Base-by-base conservation (phyloP, 805 yeast genomes). In the Candida dajiaensis region DNA sequence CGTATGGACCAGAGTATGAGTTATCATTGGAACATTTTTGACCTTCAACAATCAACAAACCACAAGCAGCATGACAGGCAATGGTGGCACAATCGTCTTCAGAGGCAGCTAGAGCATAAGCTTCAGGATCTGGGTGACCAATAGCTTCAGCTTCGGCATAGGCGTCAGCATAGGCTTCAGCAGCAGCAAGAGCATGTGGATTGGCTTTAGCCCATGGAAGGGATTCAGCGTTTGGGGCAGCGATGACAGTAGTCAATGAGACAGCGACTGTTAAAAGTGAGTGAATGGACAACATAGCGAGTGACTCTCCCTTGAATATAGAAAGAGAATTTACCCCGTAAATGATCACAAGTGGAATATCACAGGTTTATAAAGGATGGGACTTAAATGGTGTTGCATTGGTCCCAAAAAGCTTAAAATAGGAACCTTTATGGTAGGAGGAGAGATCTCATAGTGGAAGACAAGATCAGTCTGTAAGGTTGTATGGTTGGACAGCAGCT, bases 1-100 rank as follows among this genome's bases (percentile, higher is more conserved):
- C 43, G 29, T 40, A 53, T 28, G 55, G 55, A 36, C 52, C 54
- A 13, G 42, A 19, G 40, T 53, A 50, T 29, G 37, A 18, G 13
- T 38, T 47, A 19, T 45, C 43, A 20, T 55, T 41, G 7, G 61
- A 49, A 52, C 67, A 64, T 8, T 49, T 39, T 43, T 59, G 54
- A 21, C 66, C 67, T 25, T 61, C 62, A 15, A 55, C 47, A 38
- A 64, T 64, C 28, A 63, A 53, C 41, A 55, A 56, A 42, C 67
- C 68, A 57, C 68, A 64, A 21, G 50, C 20, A 36, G 63, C 55
- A 43, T 64, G 67, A 43, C 67, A 64, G 2, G 46, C 52, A 41
- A 61, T 56, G 16, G 62, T 18, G n/a, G 66, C 67, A 44, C 45
- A 47, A 20, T 48, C 51, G 31, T 42, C 51, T 13, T 47, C 63